phyloP scores from a whole-genome alignment of 2,329 filamentous ascomycete genomes.

The Diaporthe australafricana region DNA sequence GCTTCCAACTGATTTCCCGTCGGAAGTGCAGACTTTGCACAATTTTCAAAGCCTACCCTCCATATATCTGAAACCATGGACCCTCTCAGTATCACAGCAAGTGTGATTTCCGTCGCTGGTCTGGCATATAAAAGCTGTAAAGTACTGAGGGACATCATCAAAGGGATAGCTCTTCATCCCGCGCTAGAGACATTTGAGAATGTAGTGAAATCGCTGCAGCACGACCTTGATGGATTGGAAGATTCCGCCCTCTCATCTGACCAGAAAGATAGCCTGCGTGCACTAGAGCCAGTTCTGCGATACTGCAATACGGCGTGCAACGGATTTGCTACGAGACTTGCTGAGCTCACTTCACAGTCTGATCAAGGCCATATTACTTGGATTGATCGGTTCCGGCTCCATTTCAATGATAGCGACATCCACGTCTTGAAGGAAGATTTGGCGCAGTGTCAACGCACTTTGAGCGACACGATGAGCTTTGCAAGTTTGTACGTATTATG shows the following conservation, averaged over 20 bases:
- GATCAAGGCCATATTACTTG: neutral
- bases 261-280: constrained; percentile 4
- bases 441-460: constrained; percentile 18
- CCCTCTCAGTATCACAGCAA: constrained; percentile 26
- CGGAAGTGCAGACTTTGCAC: neutral
- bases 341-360: constrained; percentile 17
- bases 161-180: neutral
- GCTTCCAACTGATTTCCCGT: neutral
- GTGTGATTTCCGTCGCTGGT: constrained; percentile 12
- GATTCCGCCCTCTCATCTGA: neutral
- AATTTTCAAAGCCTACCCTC: neutral
- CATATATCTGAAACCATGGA: neutral
- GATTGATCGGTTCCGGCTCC: constrained; percentile 11
- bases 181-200: constrained; percentile 22
- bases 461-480: constrained; percentile 12
- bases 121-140: constrained; percentile 19
- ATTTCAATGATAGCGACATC: constrained; percentile 18
- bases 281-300: constrained; percentile 5
- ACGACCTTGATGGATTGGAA: neutral
- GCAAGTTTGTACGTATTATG: neutral
- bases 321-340: neutral
- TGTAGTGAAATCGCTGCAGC: neutral
- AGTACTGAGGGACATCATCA: neutral
- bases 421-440: constrained; percentile 12
- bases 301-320: constrained; percentile 1